Conservation (phyloP, 192 early-diverging fungal species). For the Coemansia sp. region DNA sequence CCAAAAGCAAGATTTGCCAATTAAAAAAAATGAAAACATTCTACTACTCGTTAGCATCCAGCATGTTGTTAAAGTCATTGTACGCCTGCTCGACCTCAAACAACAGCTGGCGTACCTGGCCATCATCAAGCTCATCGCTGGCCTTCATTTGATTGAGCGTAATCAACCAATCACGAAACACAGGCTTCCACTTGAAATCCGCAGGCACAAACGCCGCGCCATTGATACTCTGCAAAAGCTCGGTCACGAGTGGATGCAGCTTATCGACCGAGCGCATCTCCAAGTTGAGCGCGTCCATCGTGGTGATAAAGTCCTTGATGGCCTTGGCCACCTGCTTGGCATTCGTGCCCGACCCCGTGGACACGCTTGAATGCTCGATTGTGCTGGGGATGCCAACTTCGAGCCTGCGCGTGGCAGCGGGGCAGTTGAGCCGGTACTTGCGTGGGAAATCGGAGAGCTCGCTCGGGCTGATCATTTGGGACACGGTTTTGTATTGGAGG, state of each 20-base stretch:
- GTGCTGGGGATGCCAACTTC: conserved; percentile 97
- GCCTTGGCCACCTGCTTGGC: conserved; percentile 85
- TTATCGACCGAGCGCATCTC: conserved; percentile 85
- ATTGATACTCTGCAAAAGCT: conserved; percentile 86
- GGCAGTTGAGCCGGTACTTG: conserved; percentile 66
- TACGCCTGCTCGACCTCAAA: conserved; percentile 87
- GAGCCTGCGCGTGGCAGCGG: conserved; percentile 81
- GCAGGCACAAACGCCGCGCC: conserved; percentile 71
- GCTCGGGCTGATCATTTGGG: conserved; percentile 30
- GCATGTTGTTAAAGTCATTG: conserved; percentile 60
- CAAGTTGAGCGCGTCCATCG: conserved; percentile 86
- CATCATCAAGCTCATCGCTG: conserved; percentile 76
- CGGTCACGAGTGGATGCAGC: conserved; percentile 82
- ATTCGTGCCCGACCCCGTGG: conserved; percentile 47
- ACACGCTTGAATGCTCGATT: conserved; percentile 78
- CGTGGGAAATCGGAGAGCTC: conserved; percentile 57
- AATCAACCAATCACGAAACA: conserved; percentile 86
- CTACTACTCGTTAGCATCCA: conserved; percentile 30
- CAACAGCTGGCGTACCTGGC: conserved; percentile 85
- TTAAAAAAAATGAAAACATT: not conserved
- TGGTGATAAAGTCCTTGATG: conserved; percentile 81
- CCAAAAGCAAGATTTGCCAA: no score
- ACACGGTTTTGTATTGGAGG: conserved; percentile 83
- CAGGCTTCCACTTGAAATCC: conserved; percentile 80
- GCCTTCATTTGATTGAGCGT: conserved; percentile 91